Evolutionary conservation across 441 rosid genomes (phyloP), one percentile per base, ranked within the genome.

Genomic region (Macaranga tanarius): DNA sequence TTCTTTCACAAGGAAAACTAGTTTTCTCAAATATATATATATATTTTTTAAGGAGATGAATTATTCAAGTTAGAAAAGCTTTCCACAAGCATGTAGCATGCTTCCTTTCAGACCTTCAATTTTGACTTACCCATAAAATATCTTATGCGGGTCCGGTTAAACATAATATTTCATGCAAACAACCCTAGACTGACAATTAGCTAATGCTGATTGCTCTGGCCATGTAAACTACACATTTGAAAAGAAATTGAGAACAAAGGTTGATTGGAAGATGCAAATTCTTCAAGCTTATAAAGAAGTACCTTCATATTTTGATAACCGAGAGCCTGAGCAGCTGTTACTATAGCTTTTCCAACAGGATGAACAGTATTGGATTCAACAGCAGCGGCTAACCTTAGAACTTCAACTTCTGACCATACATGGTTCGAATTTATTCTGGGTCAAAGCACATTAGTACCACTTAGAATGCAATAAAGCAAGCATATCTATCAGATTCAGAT

Each of bases 261-360:
- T 31, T 57, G 58, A 73, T 34, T 38, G 67, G 66, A 73, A 67
- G 52, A 67, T 54, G 26, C 11, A 61, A 16, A 60, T 28, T 70
- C 6, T 28, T 60, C 52, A 31, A 58, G 31, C 16, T 75, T 40
- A 38, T 58, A 20, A n/a, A 59, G 28, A 25, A 65, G 65, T 79
- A 91, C 99, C 92, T 88, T 91, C 62, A 83, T 62, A 28, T 69
- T 85, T 42, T 73, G 87, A 73, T 84, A 83, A 54, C 84, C 80
- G 26, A 45, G 80, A 85, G 86, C 75, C 73, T 65, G 83, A 52
- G 96, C 96, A 79, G 99, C 98, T 83, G 90, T 87, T 60, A 89
- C 86, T 45, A 95, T 92, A 34, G 98, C 99, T 86, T 92, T 95
- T 60, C 98, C 99, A 74, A 95, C 88, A 58, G 99, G 99, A 81